Evolutionary conservation across 192 early-diverging fungal genomes (phyloP).

Genomic region (Glomus cerebriforme): DNA sequence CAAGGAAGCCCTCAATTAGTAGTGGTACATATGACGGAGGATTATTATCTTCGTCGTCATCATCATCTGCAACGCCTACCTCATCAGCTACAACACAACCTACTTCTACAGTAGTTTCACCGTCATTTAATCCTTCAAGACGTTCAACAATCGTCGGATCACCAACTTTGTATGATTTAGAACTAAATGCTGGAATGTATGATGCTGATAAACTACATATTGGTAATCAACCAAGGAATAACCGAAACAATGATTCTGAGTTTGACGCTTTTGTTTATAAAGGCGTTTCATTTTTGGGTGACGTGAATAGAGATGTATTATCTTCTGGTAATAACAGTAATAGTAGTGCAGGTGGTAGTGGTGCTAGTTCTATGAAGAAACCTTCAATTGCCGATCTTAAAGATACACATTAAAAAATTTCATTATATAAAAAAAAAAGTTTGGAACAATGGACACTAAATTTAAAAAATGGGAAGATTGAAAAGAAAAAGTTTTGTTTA

Average conservation of each 20-base stretch:
- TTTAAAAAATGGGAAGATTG: background rate
- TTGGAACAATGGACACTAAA: background rate
- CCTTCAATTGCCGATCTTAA: background rate
- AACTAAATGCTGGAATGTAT: background rate
- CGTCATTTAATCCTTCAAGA: conserved; percentile 27
- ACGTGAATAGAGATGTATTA: conserved; percentile 4
- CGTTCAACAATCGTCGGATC: conserved; percentile 16
- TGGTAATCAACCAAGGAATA: background rate
- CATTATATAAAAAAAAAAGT: background rate
- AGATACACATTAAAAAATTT: background rate
- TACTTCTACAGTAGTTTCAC: conserved; percentile 2
- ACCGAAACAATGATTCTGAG: background rate
- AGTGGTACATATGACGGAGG: background rate
- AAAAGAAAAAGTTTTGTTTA: background rate
- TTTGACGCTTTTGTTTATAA: conserved; percentile 22
- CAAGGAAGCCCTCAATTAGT: conserved; percentile 20
- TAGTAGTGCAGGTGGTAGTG: background rate
- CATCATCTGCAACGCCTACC: conserved; percentile 11
- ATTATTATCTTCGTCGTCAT: conserved; percentile 5
- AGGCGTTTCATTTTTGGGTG: conserved; percentile 14
- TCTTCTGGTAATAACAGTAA: conserved; percentile 4
- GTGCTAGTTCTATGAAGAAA: background rate
- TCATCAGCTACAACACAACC: conserved; percentile 4
- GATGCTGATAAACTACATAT: conserved; percentile 7
- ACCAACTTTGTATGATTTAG: background rate